These are phyloP conservation scores for Annona squamosa DNA, from an alignment of 164 flowering plant species.

Conservation along the genomic window DNA sequence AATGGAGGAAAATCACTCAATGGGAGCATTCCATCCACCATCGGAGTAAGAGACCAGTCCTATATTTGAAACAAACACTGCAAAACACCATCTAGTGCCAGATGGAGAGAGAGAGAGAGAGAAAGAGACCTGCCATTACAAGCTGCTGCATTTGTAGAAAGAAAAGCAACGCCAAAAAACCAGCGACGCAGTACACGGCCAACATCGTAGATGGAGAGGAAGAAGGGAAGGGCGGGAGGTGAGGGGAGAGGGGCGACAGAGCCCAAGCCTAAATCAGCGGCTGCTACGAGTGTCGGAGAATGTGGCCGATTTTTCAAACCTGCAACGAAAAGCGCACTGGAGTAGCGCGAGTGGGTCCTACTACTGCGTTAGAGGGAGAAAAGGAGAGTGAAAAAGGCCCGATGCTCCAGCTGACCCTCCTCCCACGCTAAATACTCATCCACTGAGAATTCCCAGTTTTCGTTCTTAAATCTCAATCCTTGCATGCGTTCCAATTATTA, in stretches of 20 bases:
- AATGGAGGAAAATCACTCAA: neutral
- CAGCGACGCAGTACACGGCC: slow-evolving; percentile 1
- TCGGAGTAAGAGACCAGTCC: neutral
- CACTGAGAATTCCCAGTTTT: no score
- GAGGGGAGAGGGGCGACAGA: neutral
- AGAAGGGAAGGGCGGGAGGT: neutral
- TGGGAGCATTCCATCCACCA: neutral
- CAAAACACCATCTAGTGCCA: neutral
- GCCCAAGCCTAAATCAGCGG: neutral
- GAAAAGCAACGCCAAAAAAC: slow-evolving; percentile 20
- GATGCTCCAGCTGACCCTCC: neutral
- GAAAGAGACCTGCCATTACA: slow-evolving; percentile 11
- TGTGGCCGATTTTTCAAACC: slow-evolving; percentile 3
- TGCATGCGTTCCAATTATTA: no score
- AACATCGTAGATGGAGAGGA: slow-evolving; percentile 20
- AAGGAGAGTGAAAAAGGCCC: neutral
- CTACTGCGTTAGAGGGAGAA: neutral
- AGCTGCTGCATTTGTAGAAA: slow-evolving; percentile 28
- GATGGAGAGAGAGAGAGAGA: slow-evolving; percentile 4
- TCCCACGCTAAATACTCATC: no score
- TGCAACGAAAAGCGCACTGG: neutral
- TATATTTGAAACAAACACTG: neutral
- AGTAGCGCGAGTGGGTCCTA: neutral
- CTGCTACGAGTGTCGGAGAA: neutral
- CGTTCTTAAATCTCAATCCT: no score